Evolutionary conservation across 345 rosid species (phyloP).

Genomic region (Gossypium australe): DNA sequence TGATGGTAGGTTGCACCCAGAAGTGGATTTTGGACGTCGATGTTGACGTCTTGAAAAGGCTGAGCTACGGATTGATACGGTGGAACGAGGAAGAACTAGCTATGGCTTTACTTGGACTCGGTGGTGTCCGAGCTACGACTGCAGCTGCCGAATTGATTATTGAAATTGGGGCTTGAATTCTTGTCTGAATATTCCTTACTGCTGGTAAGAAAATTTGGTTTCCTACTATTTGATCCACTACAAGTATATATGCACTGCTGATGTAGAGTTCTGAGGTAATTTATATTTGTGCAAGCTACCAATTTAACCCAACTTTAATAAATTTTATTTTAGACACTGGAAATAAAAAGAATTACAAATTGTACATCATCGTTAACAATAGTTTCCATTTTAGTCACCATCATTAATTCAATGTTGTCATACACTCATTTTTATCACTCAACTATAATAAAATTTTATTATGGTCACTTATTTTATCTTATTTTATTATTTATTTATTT

Average conservation of each 20-base stretch:
- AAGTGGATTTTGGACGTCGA: slow-evolving; percentile 76
- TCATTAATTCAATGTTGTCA: too few relatives aligned
- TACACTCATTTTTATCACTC: too few relatives aligned
- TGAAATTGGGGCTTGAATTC: slow-evolving; percentile 22
- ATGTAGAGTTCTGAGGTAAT: background rate
- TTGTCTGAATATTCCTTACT: background rate
- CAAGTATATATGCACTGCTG: background rate
- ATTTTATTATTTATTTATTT: too few relatives aligned
- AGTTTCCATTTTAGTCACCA: too few relatives aligned
- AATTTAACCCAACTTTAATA: too few relatives aligned
- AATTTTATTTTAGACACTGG: too few relatives aligned
- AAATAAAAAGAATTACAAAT: too few relatives aligned
- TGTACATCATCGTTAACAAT: too few relatives aligned
- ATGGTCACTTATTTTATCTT: too few relatives aligned
- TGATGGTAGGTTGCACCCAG: slow-evolving; percentile 70
- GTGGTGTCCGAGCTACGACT: slow-evolving; percentile 61
- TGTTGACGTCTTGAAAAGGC: slow-evolving; percentile 60
- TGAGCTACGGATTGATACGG: slow-evolving; percentile 67
- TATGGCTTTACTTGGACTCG: slow-evolving; percentile 53
- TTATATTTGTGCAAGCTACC: too few relatives aligned
- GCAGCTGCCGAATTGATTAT: slow-evolving; percentile 71
- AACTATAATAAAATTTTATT: too few relatives aligned
- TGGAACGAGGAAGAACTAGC: slow-evolving; percentile 86
- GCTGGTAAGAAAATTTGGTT: background rate
- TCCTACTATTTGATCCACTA: background rate